Evolutionary conservation across 768 basidiomycete genomes (phyloP).

Genomic region (Amanita molliuscula): DNA sequence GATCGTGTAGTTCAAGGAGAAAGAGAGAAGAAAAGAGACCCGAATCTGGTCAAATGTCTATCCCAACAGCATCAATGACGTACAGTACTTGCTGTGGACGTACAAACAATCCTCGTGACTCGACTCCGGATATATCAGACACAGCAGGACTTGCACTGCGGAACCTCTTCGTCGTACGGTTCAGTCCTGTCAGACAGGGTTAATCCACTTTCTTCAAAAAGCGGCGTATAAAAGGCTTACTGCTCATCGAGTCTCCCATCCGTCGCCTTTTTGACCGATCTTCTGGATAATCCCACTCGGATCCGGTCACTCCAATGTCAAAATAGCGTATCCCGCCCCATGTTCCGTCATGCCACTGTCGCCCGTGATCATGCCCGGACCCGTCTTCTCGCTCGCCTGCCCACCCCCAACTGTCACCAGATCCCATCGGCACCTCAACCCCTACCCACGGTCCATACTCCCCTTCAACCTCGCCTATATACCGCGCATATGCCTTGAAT

Average conservation of each 20-base stretch:
- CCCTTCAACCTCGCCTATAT: slow-evolving; percentile 80
- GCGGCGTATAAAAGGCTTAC: background rate
- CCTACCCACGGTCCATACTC: slow-evolving; percentile 84
- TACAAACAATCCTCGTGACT: slow-evolving; percentile 74
- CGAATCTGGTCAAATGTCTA: slow-evolving; percentile 34
- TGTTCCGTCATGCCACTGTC: slow-evolving; percentile 81
- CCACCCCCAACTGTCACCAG: slow-evolving; percentile 36
- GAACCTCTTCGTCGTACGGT: slow-evolving; percentile 58
- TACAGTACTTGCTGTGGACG: slow-evolving; percentile 81
- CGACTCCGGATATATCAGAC: slow-evolving; percentile 37
- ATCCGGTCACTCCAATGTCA: slow-evolving; percentile 49
- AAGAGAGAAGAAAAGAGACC: background rate
- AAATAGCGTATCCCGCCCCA: slow-evolving; percentile 81
- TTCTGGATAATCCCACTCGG: slow-evolving; percentile 60
- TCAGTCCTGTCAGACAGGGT: slow-evolving; percentile 24
- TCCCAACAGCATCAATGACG: slow-evolving; percentile 74
- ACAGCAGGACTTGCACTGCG: slow-evolving; percentile 61
- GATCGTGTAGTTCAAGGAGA: background rate
- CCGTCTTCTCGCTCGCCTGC: slow-evolving; percentile 16
- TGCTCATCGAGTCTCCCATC: slow-evolving; percentile 10
- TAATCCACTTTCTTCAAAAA: slow-evolving; percentile 27
- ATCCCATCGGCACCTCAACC: slow-evolving; percentile 68
- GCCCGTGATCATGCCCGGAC: slow-evolving; percentile 26
- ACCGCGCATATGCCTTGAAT: slow-evolving; percentile 80
- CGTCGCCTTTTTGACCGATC: slow-evolving; percentile 36